These are phyloP conservation scores for Phytophthora fragariaefolia DNA, from an alignment of 352 stramenopile species.

Conservation along the genomic window DNA sequence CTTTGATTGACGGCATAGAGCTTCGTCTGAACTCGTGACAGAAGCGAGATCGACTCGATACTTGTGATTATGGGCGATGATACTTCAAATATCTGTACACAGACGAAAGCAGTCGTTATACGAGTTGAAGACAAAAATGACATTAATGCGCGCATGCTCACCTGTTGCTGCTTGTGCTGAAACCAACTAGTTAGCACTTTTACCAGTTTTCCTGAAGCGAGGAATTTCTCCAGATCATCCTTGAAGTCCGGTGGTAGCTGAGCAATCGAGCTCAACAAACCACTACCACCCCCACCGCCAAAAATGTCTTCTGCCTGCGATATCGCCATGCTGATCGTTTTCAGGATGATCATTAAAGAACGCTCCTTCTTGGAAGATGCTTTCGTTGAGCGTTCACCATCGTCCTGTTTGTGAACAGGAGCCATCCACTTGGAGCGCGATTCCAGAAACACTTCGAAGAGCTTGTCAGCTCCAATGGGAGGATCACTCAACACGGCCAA, in stretches of 20 bases:
- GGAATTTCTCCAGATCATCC: slow-evolving; percentile 36
- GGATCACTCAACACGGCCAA: slow-evolving; percentile 48
- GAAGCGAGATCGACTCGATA: slow-evolving; percentile 62
- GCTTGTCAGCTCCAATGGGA: slow-evolving; percentile 32
- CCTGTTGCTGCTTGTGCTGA: slow-evolving; percentile 42
- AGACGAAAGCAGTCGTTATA: slow-evolving; percentile 3
- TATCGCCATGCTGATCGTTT: slow-evolving; percentile 61
- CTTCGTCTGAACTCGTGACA: slow-evolving; percentile 69
- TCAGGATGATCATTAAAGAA: slow-evolving; percentile 62
- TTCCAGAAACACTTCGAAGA: slow-evolving; percentile 58
- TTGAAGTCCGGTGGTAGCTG: slow-evolving; percentile 37
- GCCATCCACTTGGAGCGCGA: slow-evolving; percentile 65
- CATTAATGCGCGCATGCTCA: slow-evolving; percentile 14
- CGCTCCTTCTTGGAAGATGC: slow-evolving; percentile 36
- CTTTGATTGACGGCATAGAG: slow-evolving; percentile 48
- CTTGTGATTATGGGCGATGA: slow-evolving; percentile 53
- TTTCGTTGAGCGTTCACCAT: slow-evolving; percentile 12
- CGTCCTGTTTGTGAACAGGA: slow-evolving; percentile 11
- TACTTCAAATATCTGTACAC: slow-evolving; percentile 49
- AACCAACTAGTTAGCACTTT: slow-evolving; percentile 49
- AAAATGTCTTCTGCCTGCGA: slow-evolving; percentile 70
- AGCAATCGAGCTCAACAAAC: slow-evolving; percentile 36
- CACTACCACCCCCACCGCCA: slow-evolving; percentile 18
- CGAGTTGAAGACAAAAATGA: not conserved
- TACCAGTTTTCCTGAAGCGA: slow-evolving; percentile 39